Evolutionary conservation across 148 eudicot species (phyloP).

Genomic region (Camellia lanceoleosa): DNA sequence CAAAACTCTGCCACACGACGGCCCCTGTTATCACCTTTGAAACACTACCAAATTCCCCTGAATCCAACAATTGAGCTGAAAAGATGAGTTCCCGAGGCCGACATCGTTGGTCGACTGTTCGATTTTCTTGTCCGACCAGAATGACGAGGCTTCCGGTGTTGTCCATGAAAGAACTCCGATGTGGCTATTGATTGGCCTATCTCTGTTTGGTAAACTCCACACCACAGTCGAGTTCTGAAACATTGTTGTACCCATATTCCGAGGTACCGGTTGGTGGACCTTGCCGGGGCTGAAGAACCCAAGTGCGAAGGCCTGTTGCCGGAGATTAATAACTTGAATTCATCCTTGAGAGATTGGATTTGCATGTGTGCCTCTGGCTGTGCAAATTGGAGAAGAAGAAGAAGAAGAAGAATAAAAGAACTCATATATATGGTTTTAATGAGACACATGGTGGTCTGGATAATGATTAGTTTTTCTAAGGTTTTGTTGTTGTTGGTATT

Average conservation of each 20-base stretch:
- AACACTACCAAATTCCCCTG: constrained; percentile 41
- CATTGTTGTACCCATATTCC: constrained; percentile 44
- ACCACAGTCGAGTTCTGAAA: constrained; percentile 27
- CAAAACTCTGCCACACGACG: constrained; percentile 17
- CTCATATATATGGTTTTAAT: background rate
- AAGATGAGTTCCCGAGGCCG: background rate
- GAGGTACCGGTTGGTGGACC: constrained; percentile 30
- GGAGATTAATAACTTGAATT: constrained; percentile 33
- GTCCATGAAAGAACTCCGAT: constrained; percentile 30
- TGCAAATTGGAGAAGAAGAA: background rate
- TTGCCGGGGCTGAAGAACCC: constrained; percentile 44
- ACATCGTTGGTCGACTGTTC: constrained; percentile 42
- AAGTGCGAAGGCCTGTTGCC: constrained; percentile 28
- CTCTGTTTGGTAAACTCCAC: constrained; percentile 51
- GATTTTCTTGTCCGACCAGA: constrained; percentile 3
- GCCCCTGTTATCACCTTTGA: constrained; percentile 1
- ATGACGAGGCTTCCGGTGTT: constrained; percentile 34
- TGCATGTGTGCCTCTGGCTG: constrained; percentile 15
- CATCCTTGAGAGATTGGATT: constrained; percentile 28
- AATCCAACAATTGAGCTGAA: constrained; percentile 32
- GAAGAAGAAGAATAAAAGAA: background rate
- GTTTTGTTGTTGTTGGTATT: background rate
- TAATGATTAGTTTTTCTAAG: background rate
- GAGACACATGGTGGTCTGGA: constrained; percentile 5
- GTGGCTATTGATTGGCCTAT: constrained; percentile 30